Base-by-base conservation (phyloP, 768 basidiomycete genomes). In the Suillus brevipes region DNA sequence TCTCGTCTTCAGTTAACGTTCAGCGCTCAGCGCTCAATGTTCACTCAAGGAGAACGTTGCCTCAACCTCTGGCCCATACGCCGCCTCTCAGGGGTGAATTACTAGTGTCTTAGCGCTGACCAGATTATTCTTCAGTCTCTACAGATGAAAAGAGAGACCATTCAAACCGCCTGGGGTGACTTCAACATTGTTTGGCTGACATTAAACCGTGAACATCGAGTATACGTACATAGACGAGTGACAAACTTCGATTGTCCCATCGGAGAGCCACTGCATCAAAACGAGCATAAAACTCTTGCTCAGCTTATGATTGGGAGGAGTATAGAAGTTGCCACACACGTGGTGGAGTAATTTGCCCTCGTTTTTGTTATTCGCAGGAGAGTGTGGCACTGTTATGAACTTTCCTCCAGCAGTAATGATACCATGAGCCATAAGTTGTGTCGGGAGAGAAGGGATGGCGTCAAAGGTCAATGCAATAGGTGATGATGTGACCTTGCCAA, bases 71-170 rank as follows among this genome's bases (percentile, higher is more conserved):
- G 79, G 66, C 64, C 79, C 76, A 5, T 75, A 69, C 4, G 66
- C 68, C 61, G 77, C 78, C 2, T 78, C 76, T 80, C 80, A 40
- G 20, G 13, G 58, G 20, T 60, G 77, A 1, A 72, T 74, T 8
- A 82, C 67, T 16, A 82, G 58, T 69, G 81, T 83, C 31, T 71
- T 73, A 0, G 74, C 81, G 47, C 81, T 82, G 36, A 82, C 78
- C 49, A 77, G 69, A 40, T 78, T 74, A 14, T 71, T 69, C 69
- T 68, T 70, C 65, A 83, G 25, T 56, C 63, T 73, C 55, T 77
- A 68, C 52, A 84, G 55, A 4, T 78, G 80, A 4, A 60, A 67
- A 1, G 42, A 59, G 7, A 83, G 71, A 1, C 78, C 81, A 3
- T 71, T 70, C 20, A 83, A 65, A 6, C 83, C 81, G 18, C 75